These are phyloP conservation scores for Neofusicoccum umdonicola DNA, from an alignment of 2,329 filamentous ascomycete species.

Conservation along the genomic window DNA sequence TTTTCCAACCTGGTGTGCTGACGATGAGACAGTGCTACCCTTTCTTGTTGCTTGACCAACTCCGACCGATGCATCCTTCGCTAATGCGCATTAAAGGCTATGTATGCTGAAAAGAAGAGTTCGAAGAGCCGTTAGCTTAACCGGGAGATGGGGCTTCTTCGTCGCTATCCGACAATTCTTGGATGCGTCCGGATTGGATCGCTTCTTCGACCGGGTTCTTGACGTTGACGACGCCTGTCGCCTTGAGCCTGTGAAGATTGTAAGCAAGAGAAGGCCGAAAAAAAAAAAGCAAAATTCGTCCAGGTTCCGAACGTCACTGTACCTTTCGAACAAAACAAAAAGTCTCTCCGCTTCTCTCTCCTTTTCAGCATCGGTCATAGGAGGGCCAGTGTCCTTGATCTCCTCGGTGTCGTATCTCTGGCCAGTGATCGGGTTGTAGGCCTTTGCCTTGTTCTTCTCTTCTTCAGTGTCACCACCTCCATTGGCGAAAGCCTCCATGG, in stretches of 20 bases:
- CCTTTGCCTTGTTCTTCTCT: constrained; percentile 24
- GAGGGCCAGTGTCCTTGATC: constrained; percentile 52
- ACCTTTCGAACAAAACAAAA: constrained; percentile 89
- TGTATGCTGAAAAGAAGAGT: constrained; percentile 8
- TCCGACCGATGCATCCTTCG: constrained; percentile 16
- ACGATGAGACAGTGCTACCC: neutral
- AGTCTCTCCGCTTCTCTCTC: constrained; percentile 85
- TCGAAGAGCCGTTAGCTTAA: neutral
- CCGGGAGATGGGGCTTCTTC: constrained; percentile 11
- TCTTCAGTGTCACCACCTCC: constrained; percentile 14
- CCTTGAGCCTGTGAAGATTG: constrained; percentile 54
- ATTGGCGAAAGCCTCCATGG: constrained; percentile 54
- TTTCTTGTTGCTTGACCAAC: constrained; percentile 12
- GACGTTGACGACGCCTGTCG: constrained; percentile 72
- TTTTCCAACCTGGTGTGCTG: neutral
- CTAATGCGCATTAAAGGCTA: constrained; percentile 17
- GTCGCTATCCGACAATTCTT: constrained; percentile 53
- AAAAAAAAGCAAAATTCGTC: too few relatives aligned
- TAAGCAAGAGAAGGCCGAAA: constrained; percentile 14
- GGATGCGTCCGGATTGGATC: constrained; percentile 65
- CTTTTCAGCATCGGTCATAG: constrained; percentile 90
- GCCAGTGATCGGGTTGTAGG: constrained; percentile 82
- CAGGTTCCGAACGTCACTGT: constrained; percentile 16
- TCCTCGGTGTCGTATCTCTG: constrained; percentile 72
- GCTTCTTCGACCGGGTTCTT: constrained; percentile 76